These are phyloP conservation scores for Brasilioporus rufonigricans DNA, from an alignment of 768 basidiomycete species.

Conservation along the genomic window DNA sequence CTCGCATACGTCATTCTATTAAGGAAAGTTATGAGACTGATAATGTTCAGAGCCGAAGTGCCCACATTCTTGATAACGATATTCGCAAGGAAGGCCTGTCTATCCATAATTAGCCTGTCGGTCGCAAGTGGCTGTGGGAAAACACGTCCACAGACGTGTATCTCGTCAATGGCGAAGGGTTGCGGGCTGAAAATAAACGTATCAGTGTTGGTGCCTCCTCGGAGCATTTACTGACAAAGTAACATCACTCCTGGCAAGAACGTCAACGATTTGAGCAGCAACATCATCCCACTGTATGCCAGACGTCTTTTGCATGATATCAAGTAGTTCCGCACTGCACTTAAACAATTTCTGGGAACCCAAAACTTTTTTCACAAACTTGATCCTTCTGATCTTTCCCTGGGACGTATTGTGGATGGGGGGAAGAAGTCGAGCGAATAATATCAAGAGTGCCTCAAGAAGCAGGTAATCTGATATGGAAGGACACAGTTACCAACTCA, in stretches of 20 bases:
- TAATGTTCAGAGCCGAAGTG: neutral
- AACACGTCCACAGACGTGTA: conserved; percentile 35
- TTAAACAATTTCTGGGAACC: conserved; percentile 36
- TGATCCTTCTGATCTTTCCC: conserved; percentile 36
- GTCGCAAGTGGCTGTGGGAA: conserved; percentile 37
- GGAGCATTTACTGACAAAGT: conserved; percentile 42
- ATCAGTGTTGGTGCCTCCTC: conserved; percentile 1
- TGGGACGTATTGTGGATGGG: conserved; percentile 36
- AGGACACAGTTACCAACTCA: neutral
- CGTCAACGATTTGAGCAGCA: conserved; percentile 44
- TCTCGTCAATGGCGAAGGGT: conserved; percentile 46
- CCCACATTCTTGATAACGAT: conserved; percentile 32
- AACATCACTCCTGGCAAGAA: conserved; percentile 44
- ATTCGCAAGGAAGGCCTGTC: conserved; percentile 49
- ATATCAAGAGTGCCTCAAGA: conserved; percentile 53
- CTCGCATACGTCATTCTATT: conserved; percentile 49
- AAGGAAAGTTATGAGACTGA: conserved; percentile 6
- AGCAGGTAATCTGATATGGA: conserved; percentile 48
- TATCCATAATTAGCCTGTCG: conserved; percentile 53
- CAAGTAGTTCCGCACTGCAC: conserved; percentile 37
- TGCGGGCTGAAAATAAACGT: conserved; percentile 47
- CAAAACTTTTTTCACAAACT: conserved; percentile 55
- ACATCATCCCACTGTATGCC: conserved; percentile 54
- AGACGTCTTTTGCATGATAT: conserved; percentile 41
- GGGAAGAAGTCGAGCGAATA: conserved; percentile 57